Evolutionary conservation across 202 grass and related monocot genomes (phyloP), one percentile per base, ranked within the genome.

Genomic region (Elaeis oleifera): DNA sequence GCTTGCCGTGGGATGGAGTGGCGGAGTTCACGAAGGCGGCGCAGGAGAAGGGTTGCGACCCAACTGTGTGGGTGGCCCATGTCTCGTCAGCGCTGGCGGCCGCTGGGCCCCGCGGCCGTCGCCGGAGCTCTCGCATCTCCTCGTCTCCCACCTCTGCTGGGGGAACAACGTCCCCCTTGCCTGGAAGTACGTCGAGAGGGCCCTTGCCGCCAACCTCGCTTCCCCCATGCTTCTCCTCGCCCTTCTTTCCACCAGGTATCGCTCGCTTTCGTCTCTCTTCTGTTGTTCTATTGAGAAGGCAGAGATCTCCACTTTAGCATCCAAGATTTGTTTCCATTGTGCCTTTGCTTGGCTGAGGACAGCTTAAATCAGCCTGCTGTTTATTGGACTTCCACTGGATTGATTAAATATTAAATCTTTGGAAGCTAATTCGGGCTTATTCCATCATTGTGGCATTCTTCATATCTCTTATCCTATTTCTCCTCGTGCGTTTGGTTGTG

Each of bases 151-250:
- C 44, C 67, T 96, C 49, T 74, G 83, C 66, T 60, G 51, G 26
- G 63, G 58, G 5, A 59, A 44, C 6, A 68, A 77, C 8, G 75
- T 52, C 64, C 27, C 62, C 71, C 68, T 71, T 17, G 79, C 67
- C 2, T 96, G 87, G 92, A 96, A 96, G 76, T 96, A 89, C 77
- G 81, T 84, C 61, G 92, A 96, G 79, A 83, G 81, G 39, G 87
- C 87, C 20, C 79, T 91, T 18, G 76, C 74, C 4, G 74, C 68
- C 53, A 73, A 81, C 68, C 74, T 91, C 52, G 92, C 92, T 60
- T 83, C 87, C 1, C 81, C 92, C 49, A 76, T 81, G 71, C 79
- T 89, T 50, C 76, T 96, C 81, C 73, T 96, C 63, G 77, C 84
- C 18, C 71, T 96, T 28, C 84, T 96, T 68, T 96, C 92, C 49